Conservation (phyloP, 2,329 filamentous ascomycete species). For the Alternaria rosae region DNA sequence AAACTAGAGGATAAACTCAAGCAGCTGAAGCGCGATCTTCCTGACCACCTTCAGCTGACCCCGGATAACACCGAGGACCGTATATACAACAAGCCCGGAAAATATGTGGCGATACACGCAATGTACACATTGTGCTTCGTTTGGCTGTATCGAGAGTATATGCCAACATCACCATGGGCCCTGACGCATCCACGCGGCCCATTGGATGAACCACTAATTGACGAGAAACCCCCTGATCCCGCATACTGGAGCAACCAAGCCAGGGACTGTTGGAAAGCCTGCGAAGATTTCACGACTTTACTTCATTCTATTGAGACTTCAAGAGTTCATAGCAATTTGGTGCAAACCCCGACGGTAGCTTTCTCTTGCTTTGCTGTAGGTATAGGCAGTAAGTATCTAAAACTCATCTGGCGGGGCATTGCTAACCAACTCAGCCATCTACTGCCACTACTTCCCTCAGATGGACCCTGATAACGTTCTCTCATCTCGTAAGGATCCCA, state of each 20-base stretch:
- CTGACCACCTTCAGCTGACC: constrained; percentile 65
- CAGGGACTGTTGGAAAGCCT: constrained; percentile 68
- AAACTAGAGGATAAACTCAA: constrained; percentile 61
- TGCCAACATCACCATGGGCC: constrained; percentile 69
- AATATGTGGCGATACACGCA: constrained; percentile 72
- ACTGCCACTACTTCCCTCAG: constrained; percentile 70
- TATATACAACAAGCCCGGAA: constrained; percentile 68
- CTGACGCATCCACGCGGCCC: constrained; percentile 62
- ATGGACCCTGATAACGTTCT: constrained; percentile 70
- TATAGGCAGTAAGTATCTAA: constrained; percentile 59
- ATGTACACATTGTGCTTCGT: constrained; percentile 71
- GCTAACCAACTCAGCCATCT: constrained; percentile 58
- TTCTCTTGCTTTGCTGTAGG: constrained; percentile 73
- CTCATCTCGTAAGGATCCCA: constrained; percentile 22
- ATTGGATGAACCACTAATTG: constrained; percentile 59
- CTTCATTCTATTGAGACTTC: constrained; percentile 56
- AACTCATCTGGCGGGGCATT: not conserved
- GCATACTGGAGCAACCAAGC: constrained; percentile 70
- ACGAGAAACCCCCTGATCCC: constrained; percentile 13
- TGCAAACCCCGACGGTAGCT: constrained; percentile 71
- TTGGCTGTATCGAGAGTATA: constrained; percentile 72
- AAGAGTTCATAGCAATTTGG: constrained; percentile 64
- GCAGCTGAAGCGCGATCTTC: constrained; percentile 63
- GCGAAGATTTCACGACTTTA: constrained; percentile 69
- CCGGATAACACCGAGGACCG: constrained; percentile 70